A percentile compares a stretch with the other conserved stretches of the same genome.
Evolutionary conservation across 164 flowering plant genomes (phyloP).

Genomic region (Magnolia changhungtana): DNA sequence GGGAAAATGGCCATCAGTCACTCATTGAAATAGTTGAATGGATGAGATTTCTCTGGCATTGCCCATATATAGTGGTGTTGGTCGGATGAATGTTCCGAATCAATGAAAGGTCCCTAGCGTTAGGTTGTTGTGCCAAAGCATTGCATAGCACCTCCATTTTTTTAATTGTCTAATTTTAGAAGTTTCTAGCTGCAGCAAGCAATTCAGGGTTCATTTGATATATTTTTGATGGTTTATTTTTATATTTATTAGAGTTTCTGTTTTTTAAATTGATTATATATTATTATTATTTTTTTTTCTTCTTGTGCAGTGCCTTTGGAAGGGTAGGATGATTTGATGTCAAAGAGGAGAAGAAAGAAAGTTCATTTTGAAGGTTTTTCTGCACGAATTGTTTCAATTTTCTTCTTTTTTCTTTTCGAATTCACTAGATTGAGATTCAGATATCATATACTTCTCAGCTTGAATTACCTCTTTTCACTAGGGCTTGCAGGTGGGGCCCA

Average conservation of each 20-base stretch:
- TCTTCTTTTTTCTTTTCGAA: neutral
- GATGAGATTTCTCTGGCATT: neutral
- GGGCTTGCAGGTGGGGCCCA: too few species aligned
- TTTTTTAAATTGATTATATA: neutral
- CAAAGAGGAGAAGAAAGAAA: neutral
- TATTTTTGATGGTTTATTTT: neutral
- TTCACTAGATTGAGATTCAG: too few species aligned
- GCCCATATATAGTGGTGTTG: neutral
- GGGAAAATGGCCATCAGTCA: too few species aligned
- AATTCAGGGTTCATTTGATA: neutral
- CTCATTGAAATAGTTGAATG: too few species aligned
- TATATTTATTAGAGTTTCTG: neutral
- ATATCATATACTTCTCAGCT: neutral
- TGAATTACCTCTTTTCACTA: neutral
- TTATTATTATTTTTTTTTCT: neutral
- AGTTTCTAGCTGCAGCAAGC: neutral
- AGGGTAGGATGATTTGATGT: neutral
- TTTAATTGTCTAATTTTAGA: neutral
- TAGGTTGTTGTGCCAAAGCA: neutral
- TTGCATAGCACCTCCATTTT: neutral
- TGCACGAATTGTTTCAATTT: neutral
- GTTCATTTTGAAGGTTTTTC: slow-evolving; percentile 2
- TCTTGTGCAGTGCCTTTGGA: neutral
- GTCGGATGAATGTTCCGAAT: too few species aligned
- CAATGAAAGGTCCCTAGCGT: too few species aligned